phyloP scores from a whole-genome alignment of 441 rosid species.

The Mallotus repandus region DNA sequence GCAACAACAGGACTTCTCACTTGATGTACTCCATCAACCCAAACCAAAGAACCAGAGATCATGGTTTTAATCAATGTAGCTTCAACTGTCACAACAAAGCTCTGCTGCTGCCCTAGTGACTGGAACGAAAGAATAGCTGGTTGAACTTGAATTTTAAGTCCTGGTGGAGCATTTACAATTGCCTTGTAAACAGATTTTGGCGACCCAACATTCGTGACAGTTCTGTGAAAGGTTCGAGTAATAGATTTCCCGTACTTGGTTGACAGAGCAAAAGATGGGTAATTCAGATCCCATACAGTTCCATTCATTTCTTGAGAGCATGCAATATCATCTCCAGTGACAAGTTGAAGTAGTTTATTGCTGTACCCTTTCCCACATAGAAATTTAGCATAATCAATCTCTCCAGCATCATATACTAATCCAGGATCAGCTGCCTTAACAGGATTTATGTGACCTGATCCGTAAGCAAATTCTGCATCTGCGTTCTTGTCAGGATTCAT shows the following conservation, averaged over 20 bases:
- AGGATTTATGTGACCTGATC: slow-evolving; percentile 62
- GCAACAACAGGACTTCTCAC: slow-evolving; percentile 62
- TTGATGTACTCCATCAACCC: slow-evolving; percentile 48
- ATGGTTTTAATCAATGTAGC: slow-evolving; percentile 11
- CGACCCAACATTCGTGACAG: slow-evolving; percentile 57
- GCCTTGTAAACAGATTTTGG: slow-evolving; percentile 39
- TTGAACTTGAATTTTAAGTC: slow-evolving; percentile 30
- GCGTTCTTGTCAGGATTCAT: slow-evolving; percentile 29
- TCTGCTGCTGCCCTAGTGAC: slow-evolving; percentile 33
- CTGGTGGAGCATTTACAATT: slow-evolving; percentile 17
- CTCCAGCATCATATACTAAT: slow-evolving; percentile 54
- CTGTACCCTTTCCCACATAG: slow-evolving; percentile 40
- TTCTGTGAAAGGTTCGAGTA: slow-evolving; percentile 35
- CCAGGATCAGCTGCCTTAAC: slow-evolving; percentile 42
- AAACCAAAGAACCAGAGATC: slow-evolving; percentile 40
- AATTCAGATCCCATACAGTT: slow-evolving; percentile 54
- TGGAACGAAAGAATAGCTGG: slow-evolving; percentile 38
- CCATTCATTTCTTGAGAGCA: slow-evolving; percentile 39
- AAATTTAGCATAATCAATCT: slow-evolving; percentile 45
- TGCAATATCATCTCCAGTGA: slow-evolving; percentile 35
- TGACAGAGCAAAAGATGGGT: slow-evolving; percentile 57
- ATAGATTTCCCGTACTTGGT: not conserved
- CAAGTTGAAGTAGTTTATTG: slow-evolving; percentile 22
- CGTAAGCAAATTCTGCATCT: slow-evolving; percentile 55
- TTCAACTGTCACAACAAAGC: slow-evolving; percentile 36